Base-by-base conservation (phyloP, 2,329 filamentous ascomycete species). In the Xylariaceae sp. region DNA sequence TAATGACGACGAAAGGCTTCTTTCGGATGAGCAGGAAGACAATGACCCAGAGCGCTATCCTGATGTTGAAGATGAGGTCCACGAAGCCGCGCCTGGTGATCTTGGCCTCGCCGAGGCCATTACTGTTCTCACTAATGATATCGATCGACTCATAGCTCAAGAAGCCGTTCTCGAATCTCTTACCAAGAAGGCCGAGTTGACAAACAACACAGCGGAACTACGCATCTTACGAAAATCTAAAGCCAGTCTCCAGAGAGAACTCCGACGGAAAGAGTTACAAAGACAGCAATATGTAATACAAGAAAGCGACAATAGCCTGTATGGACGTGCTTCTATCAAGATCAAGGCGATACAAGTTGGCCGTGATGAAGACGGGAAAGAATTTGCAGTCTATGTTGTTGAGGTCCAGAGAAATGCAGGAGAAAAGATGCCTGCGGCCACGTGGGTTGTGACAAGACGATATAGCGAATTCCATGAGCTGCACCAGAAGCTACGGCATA, bases 391-490 rank as follows among this genome's bases (percentile, higher is more conserved):
- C 57, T 99, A 96, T 70, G 85, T 95, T 34, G 83, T 99, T 54
- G 92, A 99, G 71, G 92, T 99, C 2, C 86, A 88, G 63, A 81
- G 92, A 55, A 87, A 91, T 65, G 91, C 91, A 1, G 92, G 91
- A 12, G 92, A 97, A 67, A 89, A 95, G 70, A 95, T 97, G 88
- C 89, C 91, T 3, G 90, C 92, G n/a, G 92, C 92, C 0, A 88
- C 89, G 2, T 99, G 94, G 94, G 84, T 87, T 11, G 85, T 99
- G 43, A 88, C 89, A n/a, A 83, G 92, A 54, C 83, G 94, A 61
- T 99, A 99, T 69, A 96, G 91, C 73, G 92, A 97, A 71, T 99
- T 99, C 65, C 91, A 95, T 65, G 91, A 96, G 60, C 81, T 99
- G 19, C 90, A 99, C 68, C 94, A 96, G 68, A 87, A 87, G 53